These are phyloP conservation scores for Pleurotus djamor DNA, from an alignment of 768 basidiomycete species.

Conservation along the genomic window DNA sequence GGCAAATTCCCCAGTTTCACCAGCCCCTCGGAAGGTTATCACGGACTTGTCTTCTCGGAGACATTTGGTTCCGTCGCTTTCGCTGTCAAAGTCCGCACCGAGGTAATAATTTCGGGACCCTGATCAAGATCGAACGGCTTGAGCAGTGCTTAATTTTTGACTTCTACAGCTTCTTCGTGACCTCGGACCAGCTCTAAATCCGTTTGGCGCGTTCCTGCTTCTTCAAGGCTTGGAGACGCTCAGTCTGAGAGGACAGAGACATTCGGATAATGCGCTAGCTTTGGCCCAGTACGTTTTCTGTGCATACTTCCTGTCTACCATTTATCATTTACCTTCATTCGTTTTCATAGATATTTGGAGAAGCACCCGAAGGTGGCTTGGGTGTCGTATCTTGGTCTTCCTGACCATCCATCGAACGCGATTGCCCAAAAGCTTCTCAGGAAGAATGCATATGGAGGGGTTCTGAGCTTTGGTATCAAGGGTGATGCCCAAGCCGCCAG, in stretches of 20 bases:
- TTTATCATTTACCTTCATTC: constrained; percentile 8
- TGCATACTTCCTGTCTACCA: neutral
- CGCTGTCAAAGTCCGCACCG: constrained; percentile 60
- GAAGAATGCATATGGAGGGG: constrained; percentile 57
- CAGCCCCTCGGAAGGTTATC: constrained; percentile 72
- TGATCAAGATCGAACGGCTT: neutral
- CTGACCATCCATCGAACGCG: constrained; percentile 56
- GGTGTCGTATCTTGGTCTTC: constrained; percentile 78
- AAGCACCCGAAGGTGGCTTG: constrained; percentile 66
- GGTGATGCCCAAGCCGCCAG: constrained; percentile 50
- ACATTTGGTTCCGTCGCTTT: constrained; percentile 66
- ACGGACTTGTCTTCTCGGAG: constrained; percentile 66
- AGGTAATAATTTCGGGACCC: constrained; percentile 21
- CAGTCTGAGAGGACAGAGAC: constrained; percentile 66
- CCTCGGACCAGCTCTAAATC: constrained; percentile 62
- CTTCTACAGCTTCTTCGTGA: constrained; percentile 54
- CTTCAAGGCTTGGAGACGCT: constrained; percentile 82
- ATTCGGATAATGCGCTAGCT: constrained; percentile 66
- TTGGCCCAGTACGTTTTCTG: constrained; percentile 47
- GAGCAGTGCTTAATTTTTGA: neutral
- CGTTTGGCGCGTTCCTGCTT: constrained; percentile 72
- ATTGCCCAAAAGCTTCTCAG: constrained; percentile 58
- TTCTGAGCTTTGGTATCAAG: constrained; percentile 77
- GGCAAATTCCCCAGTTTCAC: constrained; percentile 77
- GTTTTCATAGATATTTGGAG: constrained; percentile 48